Evolutionary conservation across 176 grass and related monocot genomes (phyloP), one percentile per base, ranked within the genome.

Genomic region (Cenchrus americanus): DNA sequence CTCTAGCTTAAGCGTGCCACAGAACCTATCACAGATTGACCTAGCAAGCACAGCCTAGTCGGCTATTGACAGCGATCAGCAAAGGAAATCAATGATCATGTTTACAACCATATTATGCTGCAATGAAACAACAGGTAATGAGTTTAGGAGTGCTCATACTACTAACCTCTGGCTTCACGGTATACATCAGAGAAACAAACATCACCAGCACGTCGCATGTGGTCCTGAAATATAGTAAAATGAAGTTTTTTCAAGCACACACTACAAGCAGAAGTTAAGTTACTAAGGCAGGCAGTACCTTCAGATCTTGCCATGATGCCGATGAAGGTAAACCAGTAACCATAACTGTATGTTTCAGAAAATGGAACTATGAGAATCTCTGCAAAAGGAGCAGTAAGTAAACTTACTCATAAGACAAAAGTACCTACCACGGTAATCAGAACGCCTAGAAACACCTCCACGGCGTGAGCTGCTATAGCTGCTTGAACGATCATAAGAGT

Each of bases 121-220:
- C 6, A 21, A 70, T 42, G 4, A 24, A 51, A 52, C 24, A 62
- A 19, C 11, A 79, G 37, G 12, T 19, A 48, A 64, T 49, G 15
- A 14, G 58, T 10, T 47, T 37, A 40, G 19, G 40, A 79, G 52
- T 34, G 60, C 26, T 75, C 6, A 53, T 43, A 22, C 22, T 48
- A 81, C 95, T 85, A 30, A 93, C 95, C 92, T 87, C 95, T 84
- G 0, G 86, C 92, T 46, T 98, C 92, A 61, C 87, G 88, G 62
- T 92, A 95, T 21, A 98, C 95, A 87, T 95, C 95, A 90, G 95
- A 98, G 79, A 95, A 98, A 82, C 92, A 98, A 42, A 98, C 95
- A 87, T 95, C 92, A 46, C 92, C 95, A 41, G 95, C 95, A 30
- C 89, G 83, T 10, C 89, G 89, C 95, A 98, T 98, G 69, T 98